Evolutionary conservation across 2,329 filamentous ascomycete genomes (phyloP).

Genomic region (Fusarium sarcochroum): DNA sequence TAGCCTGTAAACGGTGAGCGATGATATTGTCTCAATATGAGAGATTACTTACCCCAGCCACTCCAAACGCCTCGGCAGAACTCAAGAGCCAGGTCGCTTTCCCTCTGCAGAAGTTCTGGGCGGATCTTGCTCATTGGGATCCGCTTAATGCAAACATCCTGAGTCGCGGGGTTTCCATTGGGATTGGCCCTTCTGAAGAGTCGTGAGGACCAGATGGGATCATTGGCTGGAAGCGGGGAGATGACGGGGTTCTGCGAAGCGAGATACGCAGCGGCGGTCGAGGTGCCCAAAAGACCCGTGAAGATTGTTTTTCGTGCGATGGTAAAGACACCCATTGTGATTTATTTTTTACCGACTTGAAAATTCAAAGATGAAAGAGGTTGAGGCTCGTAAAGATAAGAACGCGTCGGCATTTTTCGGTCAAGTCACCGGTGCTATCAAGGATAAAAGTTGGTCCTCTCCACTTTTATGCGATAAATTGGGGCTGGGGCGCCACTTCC

Average conservation of each 20-base stretch:
- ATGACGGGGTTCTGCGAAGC: slow-evolving; percentile 68
- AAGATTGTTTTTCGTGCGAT: slow-evolving; percentile 63
- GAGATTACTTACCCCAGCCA: slow-evolving; percentile 66
- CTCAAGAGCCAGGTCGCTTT: slow-evolving; percentile 70
- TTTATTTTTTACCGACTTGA: background rate
- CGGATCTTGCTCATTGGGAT: slow-evolving; percentile 75
- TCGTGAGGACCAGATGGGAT: slow-evolving; percentile 72
- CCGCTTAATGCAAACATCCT: slow-evolving; percentile 75
- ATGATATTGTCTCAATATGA: background rate
- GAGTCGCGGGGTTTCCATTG: slow-evolving; percentile 71
- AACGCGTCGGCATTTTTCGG: slow-evolving; percentile 29
- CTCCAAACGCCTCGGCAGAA: slow-evolving; percentile 79
- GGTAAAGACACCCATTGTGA: slow-evolving; percentile 67
- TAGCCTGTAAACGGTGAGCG: slow-evolving; percentile 60
- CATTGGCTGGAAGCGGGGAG: slow-evolving; percentile 69
- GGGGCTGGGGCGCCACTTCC: background rate
- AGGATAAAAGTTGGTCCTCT: slow-evolving; percentile 27
- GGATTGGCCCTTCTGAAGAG: slow-evolving; percentile 73
- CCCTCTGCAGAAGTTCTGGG: slow-evolving; percentile 74
- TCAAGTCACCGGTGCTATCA: background rate
- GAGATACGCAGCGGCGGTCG: slow-evolving; percentile 63
- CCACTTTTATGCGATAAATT: background rate
- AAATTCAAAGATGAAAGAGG: slow-evolving; percentile 1
- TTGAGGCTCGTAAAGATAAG: slow-evolving; percentile 21
- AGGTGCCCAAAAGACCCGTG: slow-evolving; percentile 63